Evolutionary conservation across 2,329 filamentous ascomycete genomes (phyloP).

Genomic region (Zymoseptoria passerinii): DNA sequence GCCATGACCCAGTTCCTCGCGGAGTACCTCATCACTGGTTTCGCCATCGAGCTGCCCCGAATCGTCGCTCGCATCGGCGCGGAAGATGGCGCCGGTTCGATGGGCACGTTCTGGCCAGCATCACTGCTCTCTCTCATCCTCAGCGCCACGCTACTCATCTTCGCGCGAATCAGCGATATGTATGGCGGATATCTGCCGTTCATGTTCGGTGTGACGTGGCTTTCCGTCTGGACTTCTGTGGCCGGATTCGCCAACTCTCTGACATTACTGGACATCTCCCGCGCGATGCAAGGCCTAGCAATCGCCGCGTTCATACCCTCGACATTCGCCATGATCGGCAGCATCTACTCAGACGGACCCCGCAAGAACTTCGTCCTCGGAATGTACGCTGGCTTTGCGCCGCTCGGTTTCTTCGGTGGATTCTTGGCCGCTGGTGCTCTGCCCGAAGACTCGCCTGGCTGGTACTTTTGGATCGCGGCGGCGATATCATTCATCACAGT

Average conservation of each 20-base stretch:
- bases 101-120: conserved; percentile 30
- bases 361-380: conserved; percentile 29
- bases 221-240: conserved; percentile 28
- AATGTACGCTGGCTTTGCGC: conserved; percentile 31
- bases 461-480: conserved; percentile 31
- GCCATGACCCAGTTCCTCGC: conserved; percentile 30
- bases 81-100: conserved; percentile 7
- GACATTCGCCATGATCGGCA: conserved; percentile 28
- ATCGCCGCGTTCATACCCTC: conserved; percentile 30
- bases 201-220: conserved; percentile 30
- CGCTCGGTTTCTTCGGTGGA: conserved; percentile 31
- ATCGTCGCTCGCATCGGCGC: conserved; percentile 14
- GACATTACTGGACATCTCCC: conserved; percentile 25
- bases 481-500: conserved; percentile 22
- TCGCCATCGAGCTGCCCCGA: conserved; percentile 28
- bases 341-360: conserved; percentile 27
- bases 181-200: conserved; percentile 30
- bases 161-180: conserved; percentile 30
- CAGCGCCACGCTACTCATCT: conserved; percentile 27
- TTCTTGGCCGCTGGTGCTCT: conserved; percentile 28
- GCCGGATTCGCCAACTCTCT: conserved; percentile 25
- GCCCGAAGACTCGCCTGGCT: conserved; percentile 18
- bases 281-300: conserved; percentile 32
- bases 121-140: conserved; percentile 29
- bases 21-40: conserved; percentile 32